These are phyloP conservation scores for Rhizoclosmatium globosum DNA, from an alignment of 192 early-diverging fungal species.

Conservation along the genomic window DNA sequence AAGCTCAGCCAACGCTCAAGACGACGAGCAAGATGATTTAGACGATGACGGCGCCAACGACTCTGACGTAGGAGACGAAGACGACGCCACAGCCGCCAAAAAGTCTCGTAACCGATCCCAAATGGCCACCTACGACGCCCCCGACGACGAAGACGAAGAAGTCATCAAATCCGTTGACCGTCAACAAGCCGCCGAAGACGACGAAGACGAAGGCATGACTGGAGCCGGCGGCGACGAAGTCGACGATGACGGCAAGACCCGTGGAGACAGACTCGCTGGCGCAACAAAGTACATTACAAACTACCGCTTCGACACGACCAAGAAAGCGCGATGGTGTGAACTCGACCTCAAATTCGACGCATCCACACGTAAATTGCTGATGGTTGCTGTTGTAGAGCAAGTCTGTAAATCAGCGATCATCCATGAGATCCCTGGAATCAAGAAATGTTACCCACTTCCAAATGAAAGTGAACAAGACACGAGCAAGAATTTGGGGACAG, in stretches of 20 bases:
- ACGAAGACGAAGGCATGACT: constrained; percentile 56
- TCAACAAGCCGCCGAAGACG: constrained; percentile 41
- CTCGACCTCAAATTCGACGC: constrained; percentile 88
- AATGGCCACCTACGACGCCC: constrained; percentile 79
- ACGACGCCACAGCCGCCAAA: constrained; percentile 78
- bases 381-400: constrained; percentile 87
- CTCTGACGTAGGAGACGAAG: constrained; percentile 70
- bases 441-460: constrained; percentile 78
- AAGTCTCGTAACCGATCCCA: constrained; percentile 67
- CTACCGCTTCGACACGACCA: constrained; percentile 72
- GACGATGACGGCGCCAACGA: constrained; percentile 69
- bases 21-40: constrained; percentile 61
- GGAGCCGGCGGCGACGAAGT: constrained; percentile 48
- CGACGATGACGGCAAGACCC: constrained; percentile 44
- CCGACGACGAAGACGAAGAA: constrained; percentile 86
- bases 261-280: constrained; percentile 65
- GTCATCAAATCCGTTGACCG: constrained; percentile 33
- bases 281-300: constrained; percentile 72
- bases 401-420: constrained; percentile 79
- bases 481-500: constrained; percentile 78
- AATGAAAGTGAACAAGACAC: constrained; percentile 83
- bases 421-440: constrained; percentile 87
- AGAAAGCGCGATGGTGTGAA: constrained; percentile 77
- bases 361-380: constrained; percentile 90
- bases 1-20: constrained; percentile 15